Evolutionary conservation across 2,329 filamentous ascomycete species (phyloP), one percentile per base, ranked within the genome.

Genomic region (Cytospora mali): DNA sequence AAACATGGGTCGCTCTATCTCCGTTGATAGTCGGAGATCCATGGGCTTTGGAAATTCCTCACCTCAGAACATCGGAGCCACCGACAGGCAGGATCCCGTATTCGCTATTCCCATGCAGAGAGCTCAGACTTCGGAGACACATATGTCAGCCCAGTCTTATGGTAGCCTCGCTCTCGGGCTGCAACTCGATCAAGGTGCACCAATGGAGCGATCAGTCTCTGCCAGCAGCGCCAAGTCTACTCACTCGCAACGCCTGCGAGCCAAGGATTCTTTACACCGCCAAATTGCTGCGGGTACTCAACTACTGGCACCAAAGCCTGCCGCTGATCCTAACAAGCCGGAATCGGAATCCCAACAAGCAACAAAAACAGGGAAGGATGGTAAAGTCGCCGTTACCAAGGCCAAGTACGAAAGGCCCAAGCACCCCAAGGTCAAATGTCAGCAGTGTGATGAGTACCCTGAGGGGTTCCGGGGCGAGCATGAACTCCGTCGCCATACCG

Each of bases 391-490:
- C 25, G 77, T 80, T 49, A 6, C 72, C 28, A 81, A 79, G 68
- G 73, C 77, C 59, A 71, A 76, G 46, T 83, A 84, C 65, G 76
- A 81, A 55, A 88, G 90, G 18, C 89, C 89, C 28, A 85, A 85
- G 69, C 88, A 90, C 65, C 84, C 85, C 39, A 92, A 90, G 74
- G 86, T 91, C 65, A 84, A 84, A 71, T 96, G 93, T 73, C 73
- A 76, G 1, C 77, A 84, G 64, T 97, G 92, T 77, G 82, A 83
- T 57, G 87, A 91, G 61, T 84, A 91, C 58, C 88, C 88, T 0
- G 84, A 90, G 21, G 92, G 91, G 51, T 96, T 96, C 75, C 87
- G 93, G 35, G 93, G 93, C 59, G 90, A 93, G 27, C 93, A 96
- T 72, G 93, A 97, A 74, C 83, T 92, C 28, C 84, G 86, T 50